Percentiles rank a stretch among this genome's conserved stretches.
phyloP scores from a whole-genome alignment of 495 filamentous ascomycete species.

The Rhypophila decipiens region DNA sequence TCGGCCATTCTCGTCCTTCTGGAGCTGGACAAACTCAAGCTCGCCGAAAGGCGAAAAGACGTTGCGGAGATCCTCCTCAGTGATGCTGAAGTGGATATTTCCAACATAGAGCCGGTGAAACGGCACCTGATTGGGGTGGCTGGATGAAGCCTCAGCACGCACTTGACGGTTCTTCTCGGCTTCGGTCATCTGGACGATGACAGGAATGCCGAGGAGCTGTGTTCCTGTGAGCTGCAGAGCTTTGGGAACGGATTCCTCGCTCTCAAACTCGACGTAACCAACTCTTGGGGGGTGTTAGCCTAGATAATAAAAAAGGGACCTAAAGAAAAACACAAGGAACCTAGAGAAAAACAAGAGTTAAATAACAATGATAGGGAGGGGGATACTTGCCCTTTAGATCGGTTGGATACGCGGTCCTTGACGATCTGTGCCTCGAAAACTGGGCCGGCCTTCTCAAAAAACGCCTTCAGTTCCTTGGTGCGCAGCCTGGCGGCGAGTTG shows the following conservation, averaged over 20 bases:
- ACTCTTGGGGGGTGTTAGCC: constrained; percentile 58
- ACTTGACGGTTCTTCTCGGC: constrained; percentile 99
- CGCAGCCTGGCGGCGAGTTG: constrained; percentile 89
- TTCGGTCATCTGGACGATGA: constrained; percentile 97
- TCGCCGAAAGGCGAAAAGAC: constrained; percentile 98
- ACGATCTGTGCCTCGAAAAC: constrained; percentile 99
- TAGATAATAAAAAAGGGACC: constrained; percentile 1
- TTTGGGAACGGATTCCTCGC: constrained; percentile 85
- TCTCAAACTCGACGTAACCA: constrained; percentile 98
- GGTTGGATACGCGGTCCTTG: constrained; percentile 93
- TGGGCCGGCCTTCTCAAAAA: constrained; percentile 93
- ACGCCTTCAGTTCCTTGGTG: constrained; percentile 85
- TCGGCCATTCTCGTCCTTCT: constrained; percentile 86
- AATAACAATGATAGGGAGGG: too few species aligned
- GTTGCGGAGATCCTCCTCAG: constrained; percentile 90
- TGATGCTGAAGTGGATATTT: constrained; percentile 99
- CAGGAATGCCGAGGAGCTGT: constrained; percentile 95
- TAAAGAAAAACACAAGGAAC: background rate
- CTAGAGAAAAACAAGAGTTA: too few species aligned
- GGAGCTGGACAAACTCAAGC: constrained; percentile 93
- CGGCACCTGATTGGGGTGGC: constrained; percentile 65
- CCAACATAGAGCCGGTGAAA: constrained; percentile 99
- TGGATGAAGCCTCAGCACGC: constrained; percentile 65
- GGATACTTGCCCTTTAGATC: constrained; percentile 96
- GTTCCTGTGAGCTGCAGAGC: constrained; percentile 99